Conservation (phyloP, 1,284 basidiomycete species). For the Tremellales sp. region DNA sequence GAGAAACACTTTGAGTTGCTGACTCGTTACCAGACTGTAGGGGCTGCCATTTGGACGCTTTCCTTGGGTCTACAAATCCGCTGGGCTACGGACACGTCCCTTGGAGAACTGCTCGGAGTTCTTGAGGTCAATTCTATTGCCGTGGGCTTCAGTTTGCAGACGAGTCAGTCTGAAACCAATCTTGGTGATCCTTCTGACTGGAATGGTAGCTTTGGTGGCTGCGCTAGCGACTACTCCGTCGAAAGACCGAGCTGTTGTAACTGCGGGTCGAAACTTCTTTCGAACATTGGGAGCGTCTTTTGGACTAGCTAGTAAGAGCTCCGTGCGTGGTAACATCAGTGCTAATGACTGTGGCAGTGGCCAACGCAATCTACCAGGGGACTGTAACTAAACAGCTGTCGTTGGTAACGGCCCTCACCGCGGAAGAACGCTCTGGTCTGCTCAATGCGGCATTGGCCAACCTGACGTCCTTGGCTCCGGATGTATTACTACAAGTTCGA, state of each 20-base stretch:
- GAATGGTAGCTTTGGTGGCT: conserved; percentile 28
- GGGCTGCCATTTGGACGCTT: conserved; percentile 22
- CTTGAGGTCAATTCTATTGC: conserved; percentile 24
- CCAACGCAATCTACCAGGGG: conserved; percentile 31
- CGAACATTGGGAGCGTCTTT: conserved; percentile 32
- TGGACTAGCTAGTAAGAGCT: conserved; percentile 22
- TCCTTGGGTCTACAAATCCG: conserved; percentile 22
- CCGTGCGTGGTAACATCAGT: neutral
- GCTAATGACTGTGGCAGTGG: conserved; percentile 10
- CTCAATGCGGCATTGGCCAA: conserved; percentile 15
- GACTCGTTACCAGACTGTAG: conserved; percentile 13
- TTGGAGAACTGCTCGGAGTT: conserved; percentile 18
- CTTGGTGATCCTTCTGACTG: neutral
- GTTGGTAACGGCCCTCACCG: conserved; percentile 9
- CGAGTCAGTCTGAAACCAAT: conserved; percentile 16
- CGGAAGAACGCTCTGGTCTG: conserved; percentile 3
- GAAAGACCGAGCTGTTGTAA: conserved; percentile 31
- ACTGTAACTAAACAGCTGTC: conserved; percentile 10
- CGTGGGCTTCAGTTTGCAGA: conserved; percentile 26
- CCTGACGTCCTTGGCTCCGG: conserved; percentile 9
- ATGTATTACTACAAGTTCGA: conserved; percentile 6
- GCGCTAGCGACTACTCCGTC: conserved; percentile 21
- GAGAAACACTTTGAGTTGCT: neutral
- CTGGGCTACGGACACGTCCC: conserved; percentile 10
- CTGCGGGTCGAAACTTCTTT: conserved; percentile 31